phyloP scores from a whole-genome alignment of 495 filamentous ascomycete species.

The Antarctomyces pellizariae region DNA sequence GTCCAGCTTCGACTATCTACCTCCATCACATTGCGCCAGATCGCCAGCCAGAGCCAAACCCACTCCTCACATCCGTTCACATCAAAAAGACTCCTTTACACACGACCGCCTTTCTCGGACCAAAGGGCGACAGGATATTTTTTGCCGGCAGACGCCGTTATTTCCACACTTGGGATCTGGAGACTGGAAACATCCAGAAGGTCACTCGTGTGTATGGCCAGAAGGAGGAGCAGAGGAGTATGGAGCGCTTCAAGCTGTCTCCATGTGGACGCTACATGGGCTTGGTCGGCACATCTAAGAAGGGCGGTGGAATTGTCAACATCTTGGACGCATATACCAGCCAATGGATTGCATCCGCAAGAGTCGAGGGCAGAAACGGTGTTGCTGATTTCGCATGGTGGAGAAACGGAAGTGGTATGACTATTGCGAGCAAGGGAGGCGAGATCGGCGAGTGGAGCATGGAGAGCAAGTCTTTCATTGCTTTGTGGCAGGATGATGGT shows the following conservation, averaged over 20 bases:
- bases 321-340: conserved; percentile 56
- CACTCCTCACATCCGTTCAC: conserved; percentile 71
- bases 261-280: conserved; percentile 73
- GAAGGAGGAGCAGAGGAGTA: conserved; percentile 59
- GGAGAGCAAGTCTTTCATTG: conserved; percentile 35
- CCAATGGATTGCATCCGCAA: conserved; percentile 73
- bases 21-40: conserved; percentile 69
- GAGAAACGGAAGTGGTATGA: conserved; percentile 50
- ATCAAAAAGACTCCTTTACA: conserved; percentile 58
- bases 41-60: conserved; percentile 50
- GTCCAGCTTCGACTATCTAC: conserved; percentile 59
- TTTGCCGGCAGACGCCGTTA: conserved; percentile 70
- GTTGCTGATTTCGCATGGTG: conserved; percentile 86
- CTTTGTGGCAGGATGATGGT: conserved; percentile 77
- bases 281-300: conserved; percentile 48
- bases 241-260: conserved; percentile 72
- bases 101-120: conserved; percentile 49
- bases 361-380: conserved; percentile 59
- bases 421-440: conserved; percentile 60
- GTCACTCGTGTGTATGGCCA: conserved; percentile 56
- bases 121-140: conserved; percentile 42
- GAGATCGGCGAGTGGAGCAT: conserved; percentile 85
- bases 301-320: conserved; percentile 74
- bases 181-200: conserved; percentile 60
- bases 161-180: conserved; percentile 84